These are phyloP conservation scores for Linanthus parryae DNA, from an alignment of 148 eudicot species.

Conservation along the genomic window DNA sequence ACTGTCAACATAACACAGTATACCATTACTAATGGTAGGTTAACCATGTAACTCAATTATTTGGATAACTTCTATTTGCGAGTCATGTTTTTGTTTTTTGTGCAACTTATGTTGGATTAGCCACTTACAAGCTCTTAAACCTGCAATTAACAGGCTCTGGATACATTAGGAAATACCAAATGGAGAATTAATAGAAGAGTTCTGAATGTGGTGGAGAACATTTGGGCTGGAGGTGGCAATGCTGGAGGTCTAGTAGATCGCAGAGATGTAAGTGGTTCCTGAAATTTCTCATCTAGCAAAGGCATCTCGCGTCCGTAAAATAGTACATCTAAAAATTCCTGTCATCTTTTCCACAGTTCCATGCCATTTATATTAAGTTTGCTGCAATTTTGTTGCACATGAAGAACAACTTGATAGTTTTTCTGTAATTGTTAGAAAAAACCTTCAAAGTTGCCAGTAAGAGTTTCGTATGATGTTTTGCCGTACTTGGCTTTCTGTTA, in stretches of 20 bases:
- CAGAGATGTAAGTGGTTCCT: constrained; percentile 58
- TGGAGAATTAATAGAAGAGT: constrained; percentile 82
- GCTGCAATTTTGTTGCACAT: not conserved
- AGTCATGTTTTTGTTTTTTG: too few relatives aligned
- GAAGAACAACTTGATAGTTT: constrained; percentile 1
- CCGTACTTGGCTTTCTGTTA: too few relatives aligned
- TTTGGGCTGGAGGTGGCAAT: constrained; percentile 87
- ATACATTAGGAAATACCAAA: constrained; percentile 79
- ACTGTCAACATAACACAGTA: not conserved
- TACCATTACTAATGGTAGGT: not conserved
- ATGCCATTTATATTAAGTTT: constrained; percentile 5
- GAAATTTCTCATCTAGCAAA: not conserved
- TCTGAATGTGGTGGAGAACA: constrained; percentile 60
- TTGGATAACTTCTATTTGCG: not conserved
- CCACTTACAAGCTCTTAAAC: not conserved
- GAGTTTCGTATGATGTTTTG: too few relatives aligned
- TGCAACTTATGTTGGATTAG: constrained; percentile 10
- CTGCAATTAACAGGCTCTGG: constrained; percentile 56
- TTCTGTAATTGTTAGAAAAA: not conserved
- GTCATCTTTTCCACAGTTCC: too few relatives aligned
- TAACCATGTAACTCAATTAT: not conserved
- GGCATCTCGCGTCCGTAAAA: not conserved
- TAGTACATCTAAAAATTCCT: too few relatives aligned
- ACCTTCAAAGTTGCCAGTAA: too few relatives aligned
- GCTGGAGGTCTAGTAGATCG: constrained; percentile 68